phyloP scores from a whole-genome alignment of 164 flowering plant genomes.

The Vitis amurensis region DNA sequence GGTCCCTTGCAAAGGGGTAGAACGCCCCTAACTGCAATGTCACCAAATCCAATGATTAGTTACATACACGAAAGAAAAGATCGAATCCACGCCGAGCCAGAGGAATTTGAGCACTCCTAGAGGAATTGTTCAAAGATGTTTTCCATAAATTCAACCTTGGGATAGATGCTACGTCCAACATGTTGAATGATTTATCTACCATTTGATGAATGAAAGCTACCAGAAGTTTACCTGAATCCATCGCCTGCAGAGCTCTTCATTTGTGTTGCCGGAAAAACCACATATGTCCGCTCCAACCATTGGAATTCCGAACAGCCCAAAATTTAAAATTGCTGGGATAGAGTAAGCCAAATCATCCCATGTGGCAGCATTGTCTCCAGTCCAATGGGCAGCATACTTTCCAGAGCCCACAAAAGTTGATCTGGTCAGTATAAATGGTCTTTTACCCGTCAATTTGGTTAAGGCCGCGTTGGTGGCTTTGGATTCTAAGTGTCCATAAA shows the following conservation, averaged over 20 bases:
- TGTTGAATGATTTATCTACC: too few relatives aligned
- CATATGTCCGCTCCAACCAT: constrained; percentile 96
- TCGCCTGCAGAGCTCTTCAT: constrained; percentile 75
- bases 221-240: constrained; percentile 74
- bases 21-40: constrained; percentile 73
- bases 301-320: constrained; percentile 79
- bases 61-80: neutral
- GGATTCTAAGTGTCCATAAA: constrained; percentile 59
- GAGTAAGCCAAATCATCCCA: constrained; percentile 78
- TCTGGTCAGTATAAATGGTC: constrained; percentile 72
- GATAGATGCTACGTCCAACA: neutral
- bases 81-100: neutral
- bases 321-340: constrained; percentile 58
- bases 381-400: constrained; percentile 82
- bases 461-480: constrained; percentile 61
- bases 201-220: neutral
- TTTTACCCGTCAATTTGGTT: constrained; percentile 35
- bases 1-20: constrained; percentile 83
- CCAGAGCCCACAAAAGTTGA: constrained; percentile 85
- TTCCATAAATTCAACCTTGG: too few relatives aligned
- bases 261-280: constrained; percentile 58
- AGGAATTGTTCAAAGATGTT: too few relatives aligned
- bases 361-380: constrained; percentile 76
- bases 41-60: neutral
- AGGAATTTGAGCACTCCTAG: too few relatives aligned